A percentile compares a stretch with the other conserved stretches of the same genome.
phyloP scores from a whole-genome alignment of 257 asterid genomes.

The Coffea canephora region DNA sequence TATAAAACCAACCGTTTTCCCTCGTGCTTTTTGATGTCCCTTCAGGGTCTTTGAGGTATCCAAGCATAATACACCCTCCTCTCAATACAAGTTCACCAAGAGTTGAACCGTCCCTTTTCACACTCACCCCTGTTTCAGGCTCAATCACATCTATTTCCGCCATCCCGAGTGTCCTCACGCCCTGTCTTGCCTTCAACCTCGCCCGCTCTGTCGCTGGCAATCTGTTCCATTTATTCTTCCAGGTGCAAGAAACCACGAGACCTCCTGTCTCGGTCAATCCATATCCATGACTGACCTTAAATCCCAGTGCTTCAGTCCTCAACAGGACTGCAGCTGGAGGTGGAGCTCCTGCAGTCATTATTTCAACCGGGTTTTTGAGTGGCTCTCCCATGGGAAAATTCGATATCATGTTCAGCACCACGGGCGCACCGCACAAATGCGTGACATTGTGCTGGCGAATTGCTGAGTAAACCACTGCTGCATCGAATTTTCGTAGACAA shows the following conservation, averaged over 20 bases:
- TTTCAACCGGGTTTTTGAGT: conserved; percentile 35
- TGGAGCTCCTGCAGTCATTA: conserved; percentile 77
- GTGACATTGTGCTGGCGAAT: conserved; percentile 49
- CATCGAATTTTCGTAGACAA: conserved; percentile 69
- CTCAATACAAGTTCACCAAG: conserved; percentile 59
- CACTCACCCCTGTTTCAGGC: conserved; percentile 45
- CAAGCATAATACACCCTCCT: conserved; percentile 61
- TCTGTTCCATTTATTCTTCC: conserved; percentile 64
- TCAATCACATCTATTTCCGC: conserved; percentile 51
- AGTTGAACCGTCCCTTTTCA: conserved; percentile 45
- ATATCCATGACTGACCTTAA: conserved; percentile 63
- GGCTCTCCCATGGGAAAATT: conserved; percentile 32
- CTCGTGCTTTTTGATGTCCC: conserved; percentile 53
- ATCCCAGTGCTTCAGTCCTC: conserved; percentile 62
- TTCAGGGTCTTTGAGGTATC: conserved; percentile 58
- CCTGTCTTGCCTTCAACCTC: conserved; percentile 65
- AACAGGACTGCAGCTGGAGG: conserved; percentile 63
- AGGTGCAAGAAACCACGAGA: conserved; percentile 47
- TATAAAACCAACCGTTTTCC: conserved; percentile 64
- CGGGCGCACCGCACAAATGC: conserved; percentile 91
- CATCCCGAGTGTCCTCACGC: conserved; percentile 59
- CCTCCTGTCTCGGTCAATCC: conserved; percentile 87
- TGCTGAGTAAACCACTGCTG: conserved; percentile 34
- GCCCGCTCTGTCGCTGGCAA: conserved; percentile 64
- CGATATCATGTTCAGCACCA: conserved; percentile 64